Evolutionary conservation across 345 rosid species (phyloP).

Genomic region (Crucihimalaya himalaica): DNA sequence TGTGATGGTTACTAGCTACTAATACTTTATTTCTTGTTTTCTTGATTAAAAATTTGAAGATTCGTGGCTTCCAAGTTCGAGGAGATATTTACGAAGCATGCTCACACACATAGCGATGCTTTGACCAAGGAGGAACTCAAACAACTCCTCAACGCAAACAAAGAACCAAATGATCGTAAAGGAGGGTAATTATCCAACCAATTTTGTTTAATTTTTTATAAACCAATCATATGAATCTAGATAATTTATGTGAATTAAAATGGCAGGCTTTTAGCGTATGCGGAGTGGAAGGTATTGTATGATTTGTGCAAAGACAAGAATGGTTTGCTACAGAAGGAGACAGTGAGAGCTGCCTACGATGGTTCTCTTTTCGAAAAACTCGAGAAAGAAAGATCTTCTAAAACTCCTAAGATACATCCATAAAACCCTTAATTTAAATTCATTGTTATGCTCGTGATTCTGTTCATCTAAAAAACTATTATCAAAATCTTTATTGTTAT

Average conservation of each 20-base stretch:
- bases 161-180: conserved; percentile 54
- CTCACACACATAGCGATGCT: conserved; percentile 47
- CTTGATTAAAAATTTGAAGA: conserved; percentile 35
- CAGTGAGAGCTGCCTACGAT: conserved; percentile 66
- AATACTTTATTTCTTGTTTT: neutral
- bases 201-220: conserved; percentile 5
- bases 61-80: conserved; percentile 72
- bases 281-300: conserved; percentile 73
- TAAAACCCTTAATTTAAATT: neutral
- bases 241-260: neutral
- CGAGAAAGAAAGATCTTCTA: conserved; percentile 54
- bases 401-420: neutral
- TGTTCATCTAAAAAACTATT: neutral
- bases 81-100: conserved; percentile 65
- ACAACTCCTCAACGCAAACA: conserved; percentile 53
- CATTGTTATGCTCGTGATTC: neutral
- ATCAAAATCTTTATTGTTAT: neutral
- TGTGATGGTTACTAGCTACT: neutral
- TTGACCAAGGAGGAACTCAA: conserved; percentile 53
- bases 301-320: conserved; percentile 63
- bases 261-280: conserved; percentile 54
- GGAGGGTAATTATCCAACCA: conserved; percentile 51
- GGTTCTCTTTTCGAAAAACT: conserved; percentile 69
- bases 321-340: conserved; percentile 69
- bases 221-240: neutral